Evolutionary conservation across 1,284 basidiomycete genomes (phyloP).

Genomic region (Marasmius fiardii): DNA sequence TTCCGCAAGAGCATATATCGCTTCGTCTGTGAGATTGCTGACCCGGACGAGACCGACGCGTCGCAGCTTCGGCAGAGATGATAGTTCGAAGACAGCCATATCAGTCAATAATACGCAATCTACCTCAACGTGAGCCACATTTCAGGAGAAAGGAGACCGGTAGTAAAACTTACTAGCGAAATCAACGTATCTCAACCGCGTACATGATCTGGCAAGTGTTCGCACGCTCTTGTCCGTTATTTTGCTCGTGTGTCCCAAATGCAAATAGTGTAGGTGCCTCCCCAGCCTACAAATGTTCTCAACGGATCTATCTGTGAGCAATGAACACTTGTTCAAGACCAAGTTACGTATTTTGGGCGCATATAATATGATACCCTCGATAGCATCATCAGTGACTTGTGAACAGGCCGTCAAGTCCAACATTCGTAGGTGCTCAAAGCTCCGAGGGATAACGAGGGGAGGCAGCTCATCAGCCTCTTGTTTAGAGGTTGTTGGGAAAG

Average conservation of each 20-base stretch:
- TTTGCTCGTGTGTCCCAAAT: conserved; percentile 86
- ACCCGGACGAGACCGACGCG: conserved; percentile 96
- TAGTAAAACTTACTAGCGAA: conserved; percentile 76
- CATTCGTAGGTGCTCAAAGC: conserved; percentile 83
- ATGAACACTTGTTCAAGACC: conserved; percentile 87
- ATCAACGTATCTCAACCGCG: conserved; percentile 94
- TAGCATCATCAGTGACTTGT: conserved; percentile 81
- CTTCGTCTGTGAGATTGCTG: conserved; percentile 89
- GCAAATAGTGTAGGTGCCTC: conserved; percentile 91
- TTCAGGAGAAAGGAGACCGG: conserved; percentile 5
- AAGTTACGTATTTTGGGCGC: conserved; percentile 92
- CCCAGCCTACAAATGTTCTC: conserved; percentile 87
- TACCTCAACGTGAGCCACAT: conserved; percentile 26
- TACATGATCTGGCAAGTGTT: conserved; percentile 83
- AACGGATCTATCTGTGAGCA: conserved; percentile 84
- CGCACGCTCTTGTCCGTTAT: conserved; percentile 92
- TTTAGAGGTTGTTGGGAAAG: conserved; percentile 39
- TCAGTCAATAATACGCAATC: conserved; percentile 91
- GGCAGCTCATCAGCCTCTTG: conserved; percentile 38
- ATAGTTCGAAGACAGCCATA: conserved; percentile 90
- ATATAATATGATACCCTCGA: conserved; percentile 87
- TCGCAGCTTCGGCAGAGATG: conserved; percentile 85
- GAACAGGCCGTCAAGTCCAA: conserved; percentile 88
- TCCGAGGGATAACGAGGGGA: conserved; percentile 55
- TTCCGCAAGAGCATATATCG: conserved; percentile 84